Percentiles rank a stretch among this genome's conserved stretches.
These are phyloP conservation scores for Pezicula carpinea DNA, from an alignment of 2,329 filamentous ascomycete species.

Conservation along the genomic window DNA sequence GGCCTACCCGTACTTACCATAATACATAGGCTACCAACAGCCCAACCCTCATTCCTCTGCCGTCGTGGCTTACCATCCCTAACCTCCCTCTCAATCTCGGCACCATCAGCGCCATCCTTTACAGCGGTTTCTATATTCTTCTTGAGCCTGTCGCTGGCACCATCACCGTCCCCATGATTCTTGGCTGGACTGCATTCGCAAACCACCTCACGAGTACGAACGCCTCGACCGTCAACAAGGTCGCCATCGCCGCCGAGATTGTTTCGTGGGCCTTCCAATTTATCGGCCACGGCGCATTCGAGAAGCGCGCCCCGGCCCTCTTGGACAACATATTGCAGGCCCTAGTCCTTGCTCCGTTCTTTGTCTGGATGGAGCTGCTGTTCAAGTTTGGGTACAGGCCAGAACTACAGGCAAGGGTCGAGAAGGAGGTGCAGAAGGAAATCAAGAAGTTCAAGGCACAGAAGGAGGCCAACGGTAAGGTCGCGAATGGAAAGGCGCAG, in stretches of 20 bases:
- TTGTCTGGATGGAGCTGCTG: constrained; percentile 92
- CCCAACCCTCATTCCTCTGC: constrained; percentile 58
- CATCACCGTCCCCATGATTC: constrained; percentile 68
- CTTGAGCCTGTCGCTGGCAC: constrained; percentile 91
- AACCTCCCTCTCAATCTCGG: constrained; percentile 63
- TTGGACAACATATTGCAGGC: constrained; percentile 91
- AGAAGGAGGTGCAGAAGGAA: constrained; percentile 70
- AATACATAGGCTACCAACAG: constrained; percentile 52
- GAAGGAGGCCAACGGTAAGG: constrained; percentile 37
- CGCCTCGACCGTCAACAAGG: constrained; percentile 43
- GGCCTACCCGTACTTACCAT: constrained; percentile 16
- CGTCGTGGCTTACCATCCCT: constrained; percentile 62
- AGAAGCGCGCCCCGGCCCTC: constrained; percentile 81
- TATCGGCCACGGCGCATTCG: constrained; percentile 83
- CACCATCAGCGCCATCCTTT: constrained; percentile 61
- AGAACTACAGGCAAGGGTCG: constrained; percentile 76
- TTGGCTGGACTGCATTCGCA: constrained; percentile 67
- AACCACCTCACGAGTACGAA: constrained; percentile 62
- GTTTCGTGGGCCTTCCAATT: constrained; percentile 86
- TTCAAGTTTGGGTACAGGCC: constrained; percentile 88
- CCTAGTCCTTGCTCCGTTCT: constrained; percentile 87
- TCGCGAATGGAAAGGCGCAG: constrained; percentile 47
- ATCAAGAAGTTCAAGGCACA: constrained; percentile 66
- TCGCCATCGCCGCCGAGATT: constrained; percentile 64
- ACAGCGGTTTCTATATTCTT: constrained; percentile 78